Percentiles rank a stretch among this genome's conserved stretches.
phyloP scores from a whole-genome alignment of 2,329 filamentous ascomycete genomes.

The Spiromastix sp. region DNA sequence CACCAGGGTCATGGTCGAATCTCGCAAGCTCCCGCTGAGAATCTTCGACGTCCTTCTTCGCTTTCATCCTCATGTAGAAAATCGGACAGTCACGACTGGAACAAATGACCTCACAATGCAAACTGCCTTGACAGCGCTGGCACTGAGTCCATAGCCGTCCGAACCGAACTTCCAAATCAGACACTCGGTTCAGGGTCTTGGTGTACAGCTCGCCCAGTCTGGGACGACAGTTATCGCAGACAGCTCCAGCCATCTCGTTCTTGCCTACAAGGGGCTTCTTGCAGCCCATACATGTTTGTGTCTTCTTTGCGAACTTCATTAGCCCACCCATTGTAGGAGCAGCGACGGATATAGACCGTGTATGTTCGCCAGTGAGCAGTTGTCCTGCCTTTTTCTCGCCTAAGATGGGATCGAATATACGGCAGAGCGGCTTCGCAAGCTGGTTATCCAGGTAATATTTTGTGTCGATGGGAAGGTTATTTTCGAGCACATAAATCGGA shows the following conservation, averaged over 20 bases:
- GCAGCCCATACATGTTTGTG: conserved; percentile 96
- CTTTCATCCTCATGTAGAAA: conserved; percentile 99
- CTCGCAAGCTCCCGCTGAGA: conserved; percentile 77
- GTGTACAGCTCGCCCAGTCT: conserved; percentile 88
- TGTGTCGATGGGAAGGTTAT: conserved; percentile 96
- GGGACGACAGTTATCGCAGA: conserved; percentile 76
- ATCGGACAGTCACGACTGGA: conserved; percentile 94
- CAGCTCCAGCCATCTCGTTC: conserved; percentile 71
- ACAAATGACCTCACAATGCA: conserved; percentile 98
- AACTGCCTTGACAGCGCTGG: conserved; percentile 91
- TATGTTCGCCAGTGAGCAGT: conserved; percentile 85
- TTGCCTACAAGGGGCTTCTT: conserved; percentile 84
- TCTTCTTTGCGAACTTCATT: conserved; percentile 99
- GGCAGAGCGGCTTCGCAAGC: conserved; percentile 80
- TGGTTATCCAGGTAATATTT: conserved; percentile 99
- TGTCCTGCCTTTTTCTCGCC: conserved; percentile 84
- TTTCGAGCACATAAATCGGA: conserved; percentile 90
- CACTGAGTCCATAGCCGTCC: conserved; percentile 95
- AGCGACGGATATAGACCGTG: conserved; percentile 84
- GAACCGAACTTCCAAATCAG: conserved; percentile 87
- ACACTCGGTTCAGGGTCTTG: conserved; percentile 76
- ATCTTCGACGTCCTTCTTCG: conserved; percentile 97
- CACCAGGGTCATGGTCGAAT: conserved; percentile 77
- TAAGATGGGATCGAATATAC: conserved; percentile 96
- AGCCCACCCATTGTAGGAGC: conserved; percentile 84